phyloP scores from a whole-genome alignment of 257 asterid species.

The Haberlea rhodopensis region DNA sequence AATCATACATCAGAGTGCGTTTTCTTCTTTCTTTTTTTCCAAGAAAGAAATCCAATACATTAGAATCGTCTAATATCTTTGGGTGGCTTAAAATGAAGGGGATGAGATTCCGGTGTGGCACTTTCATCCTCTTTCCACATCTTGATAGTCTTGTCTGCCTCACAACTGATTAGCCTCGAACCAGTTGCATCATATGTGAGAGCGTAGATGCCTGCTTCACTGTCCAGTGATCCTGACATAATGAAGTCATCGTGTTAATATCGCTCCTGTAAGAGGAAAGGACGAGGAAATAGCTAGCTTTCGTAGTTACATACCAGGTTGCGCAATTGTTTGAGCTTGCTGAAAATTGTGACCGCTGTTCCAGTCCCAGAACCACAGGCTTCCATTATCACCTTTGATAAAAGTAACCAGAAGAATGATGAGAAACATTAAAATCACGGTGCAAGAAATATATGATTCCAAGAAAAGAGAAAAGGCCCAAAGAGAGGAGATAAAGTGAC shows the following conservation, averaged over 20 bases:
- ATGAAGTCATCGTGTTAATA: not conserved
- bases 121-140: constrained; percentile 95
- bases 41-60: not conserved
- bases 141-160: constrained; percentile 94
- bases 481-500: not conserved
- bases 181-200: constrained; percentile 66
- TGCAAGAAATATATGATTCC: not conserved
- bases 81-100: constrained; percentile 90
- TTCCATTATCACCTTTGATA: constrained; percentile 85
- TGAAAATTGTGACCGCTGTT: constrained; percentile 96
- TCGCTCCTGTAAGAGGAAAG: not conserved
- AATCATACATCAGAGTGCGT: not conserved
- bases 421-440: constrained; percentile 9
- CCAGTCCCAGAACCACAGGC: constrained; percentile 99
- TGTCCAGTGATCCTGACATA: constrained; percentile 78
- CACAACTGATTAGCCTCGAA: constrained; percentile 83
- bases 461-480: not conserved
- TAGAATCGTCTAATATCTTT: constrained; percentile 82
- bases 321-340: constrained; percentile 91
- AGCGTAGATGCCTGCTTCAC: constrained; percentile 94
- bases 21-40: not conserved
- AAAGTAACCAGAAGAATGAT: constrained; percentile 17
- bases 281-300: not conserved
- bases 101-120: constrained; percentile 92
- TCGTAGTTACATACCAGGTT: constrained; percentile 62